Evolutionary conservation across 495 filamentous ascomycete genomes (phyloP), one percentile per base, ranked within the genome.

Genomic region (Tuber melanosporum): DNA sequence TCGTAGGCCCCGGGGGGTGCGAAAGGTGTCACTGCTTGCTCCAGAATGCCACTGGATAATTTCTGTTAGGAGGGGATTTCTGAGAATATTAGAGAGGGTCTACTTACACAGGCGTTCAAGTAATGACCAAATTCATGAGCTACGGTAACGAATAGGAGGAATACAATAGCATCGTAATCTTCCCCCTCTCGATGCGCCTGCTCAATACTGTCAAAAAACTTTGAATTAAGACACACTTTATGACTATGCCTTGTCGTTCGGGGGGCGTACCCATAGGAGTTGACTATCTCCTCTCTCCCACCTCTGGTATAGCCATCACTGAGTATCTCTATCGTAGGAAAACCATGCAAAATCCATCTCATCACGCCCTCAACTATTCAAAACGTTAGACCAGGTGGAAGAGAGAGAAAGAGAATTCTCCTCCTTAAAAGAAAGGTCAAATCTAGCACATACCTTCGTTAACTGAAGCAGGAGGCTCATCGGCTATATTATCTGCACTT

Each of bases 71-170:
- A 36, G 17, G 57, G 57, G 26, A 17, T 0, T 17, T 5, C 12
- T 3, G 3, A 32, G n/a, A 32, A 32, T 66, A 66, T 39, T n/a
- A 41, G 46, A 62, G 47, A 26, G 32, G 49, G 32, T 15, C 8
- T 12, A 52, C 75, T 4, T 52, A 78, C 77, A 71, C 49, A 73
- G 15, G 42, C n/a, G 36, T 78, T 77, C 19, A 78, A 62, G 71
- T 78, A 78, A 71, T 78, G 75, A 8, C 77, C 71, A 20, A 78
- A 71, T 52, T 78, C 77, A 20, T 78, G 77, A 26, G 76, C 47
- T 73, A 78, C 39, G 2, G 42, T 47, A 32, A 22, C 70, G 26
- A 78, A 39, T 0, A 78, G 41, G 36, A 78, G 73, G 39, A 44
- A 78, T 52, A 78, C 70, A 36, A 70, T 77, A 26, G 76, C 71